phyloP scores from a whole-genome alignment of 202 grass and related monocot genomes.

The Elaeis oleifera region DNA sequence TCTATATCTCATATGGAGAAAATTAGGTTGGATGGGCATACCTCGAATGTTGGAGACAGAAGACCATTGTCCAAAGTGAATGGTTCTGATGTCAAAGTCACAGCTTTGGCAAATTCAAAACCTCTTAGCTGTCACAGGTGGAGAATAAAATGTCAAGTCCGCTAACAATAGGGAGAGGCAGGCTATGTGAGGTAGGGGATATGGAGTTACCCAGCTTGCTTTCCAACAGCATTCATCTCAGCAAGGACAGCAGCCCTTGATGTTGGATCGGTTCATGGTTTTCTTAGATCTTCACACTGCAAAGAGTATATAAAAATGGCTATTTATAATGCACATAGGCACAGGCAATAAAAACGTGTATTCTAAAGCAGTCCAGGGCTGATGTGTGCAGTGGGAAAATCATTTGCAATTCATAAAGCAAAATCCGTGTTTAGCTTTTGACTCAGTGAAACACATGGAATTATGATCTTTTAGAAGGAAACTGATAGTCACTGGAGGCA shows the following conservation, averaged over 20 bases:
- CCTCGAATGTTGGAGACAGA: slow-evolving; percentile 94
- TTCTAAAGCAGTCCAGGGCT: no score
- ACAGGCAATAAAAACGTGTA: no score
- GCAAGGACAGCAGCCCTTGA: slow-evolving; percentile 58
- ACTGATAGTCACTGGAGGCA: no score
- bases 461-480: no score
- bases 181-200: slow-evolving; percentile 5
- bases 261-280: slow-evolving; percentile 54
- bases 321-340: no score
- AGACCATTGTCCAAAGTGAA: slow-evolving; percentile 90
- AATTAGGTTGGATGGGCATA: slow-evolving; percentile 4
- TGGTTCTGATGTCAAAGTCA: slow-evolving; percentile 64
- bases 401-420: no score
- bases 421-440: no score
- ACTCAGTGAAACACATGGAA: no score
- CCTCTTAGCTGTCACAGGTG: slow-evolving; percentile 63
- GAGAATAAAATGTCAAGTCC: not conserved
- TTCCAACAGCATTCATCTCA: slow-evolving; percentile 80
- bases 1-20: not conserved
- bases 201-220: slow-evolving; percentile 53
- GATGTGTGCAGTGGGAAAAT: no score
- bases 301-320: not conserved
- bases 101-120: slow-evolving; percentile 81
- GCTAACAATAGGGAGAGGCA: not conserved
- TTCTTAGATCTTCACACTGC: slow-evolving; percentile 56